phyloP scores from a whole-genome alignment of 129 eudicot species.

The Saussurea involucrata region DNA sequence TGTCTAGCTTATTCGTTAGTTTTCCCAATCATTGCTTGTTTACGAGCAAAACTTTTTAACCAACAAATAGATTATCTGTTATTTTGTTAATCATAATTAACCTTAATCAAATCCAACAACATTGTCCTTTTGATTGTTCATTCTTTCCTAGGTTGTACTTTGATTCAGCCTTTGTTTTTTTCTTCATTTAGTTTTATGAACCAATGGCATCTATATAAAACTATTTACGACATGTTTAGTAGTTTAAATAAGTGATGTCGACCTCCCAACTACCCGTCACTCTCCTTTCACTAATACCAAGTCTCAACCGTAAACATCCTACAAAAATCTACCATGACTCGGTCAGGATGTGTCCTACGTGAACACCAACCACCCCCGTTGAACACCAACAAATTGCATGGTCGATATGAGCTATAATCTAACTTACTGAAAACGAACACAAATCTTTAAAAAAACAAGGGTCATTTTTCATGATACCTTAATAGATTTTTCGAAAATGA shows the following conservation, averaged over 20 bases:
- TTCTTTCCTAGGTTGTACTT: not conserved
- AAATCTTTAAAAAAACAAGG: not conserved
- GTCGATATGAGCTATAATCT: not conserved
- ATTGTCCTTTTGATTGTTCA: not conserved
- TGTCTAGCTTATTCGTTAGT: not conserved
- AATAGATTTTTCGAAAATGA: not conserved
- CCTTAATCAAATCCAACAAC: not conserved
- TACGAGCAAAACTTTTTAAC: not conserved
- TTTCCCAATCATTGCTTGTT: not conserved
- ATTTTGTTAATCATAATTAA: not conserved
- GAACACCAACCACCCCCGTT: not conserved
- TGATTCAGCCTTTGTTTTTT: not conserved
- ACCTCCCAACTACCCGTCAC: slow-evolving; percentile 8
- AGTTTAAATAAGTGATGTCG: not conserved
- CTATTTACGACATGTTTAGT: not conserved
- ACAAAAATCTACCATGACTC: not conserved
- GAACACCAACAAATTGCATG: not conserved
- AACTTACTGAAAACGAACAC: not conserved
- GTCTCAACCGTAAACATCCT: not conserved
- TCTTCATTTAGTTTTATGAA: not conserved
- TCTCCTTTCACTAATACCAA: not conserved
- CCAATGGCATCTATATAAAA: not conserved
- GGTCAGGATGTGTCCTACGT: not conserved
- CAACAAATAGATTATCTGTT: not conserved
- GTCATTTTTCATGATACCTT: not conserved